phyloP scores from a whole-genome alignment of 768 basidiomycete genomes.

The Tylopilus balloui region DNA sequence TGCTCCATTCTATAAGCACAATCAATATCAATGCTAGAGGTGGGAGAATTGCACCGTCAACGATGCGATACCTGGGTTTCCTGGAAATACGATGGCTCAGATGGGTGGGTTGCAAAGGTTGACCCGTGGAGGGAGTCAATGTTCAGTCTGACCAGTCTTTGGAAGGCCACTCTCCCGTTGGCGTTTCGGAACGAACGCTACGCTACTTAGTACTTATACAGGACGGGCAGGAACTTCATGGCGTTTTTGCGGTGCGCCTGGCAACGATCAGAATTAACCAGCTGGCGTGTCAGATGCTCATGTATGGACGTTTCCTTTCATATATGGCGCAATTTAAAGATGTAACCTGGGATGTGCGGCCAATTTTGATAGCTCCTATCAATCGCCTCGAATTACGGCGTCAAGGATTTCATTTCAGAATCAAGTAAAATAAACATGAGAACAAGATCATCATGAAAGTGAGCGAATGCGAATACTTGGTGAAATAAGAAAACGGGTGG shows the following conservation, averaged over 20 bases:
- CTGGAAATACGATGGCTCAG: background rate
- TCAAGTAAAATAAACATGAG: conserved; percentile 9
- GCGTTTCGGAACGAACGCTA: no score
- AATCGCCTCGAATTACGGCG: conserved; percentile 13
- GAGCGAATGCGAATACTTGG: conserved; percentile 7
- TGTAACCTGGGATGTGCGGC: background rate
- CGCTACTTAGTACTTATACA: no score
- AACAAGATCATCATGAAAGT: conserved; percentile 9
- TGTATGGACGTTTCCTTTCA: background rate
- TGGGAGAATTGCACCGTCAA: conserved; percentile 1
- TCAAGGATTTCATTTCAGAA: background rate
- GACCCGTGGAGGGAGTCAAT: no score
- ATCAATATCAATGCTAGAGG: background rate
- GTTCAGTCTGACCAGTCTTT: no score
- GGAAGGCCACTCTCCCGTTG: no score
- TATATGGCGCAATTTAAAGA: background rate
- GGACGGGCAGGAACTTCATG: no score
- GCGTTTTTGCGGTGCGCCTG: background rate
- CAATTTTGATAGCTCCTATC: conserved; percentile 14
- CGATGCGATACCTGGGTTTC: no score
- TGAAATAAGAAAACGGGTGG: conserved; percentile 5
- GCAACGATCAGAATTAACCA: background rate
- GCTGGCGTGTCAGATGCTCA: background rate
- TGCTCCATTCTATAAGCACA: background rate
- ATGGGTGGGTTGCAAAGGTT: no score